phyloP scores from a whole-genome alignment of 2,329 filamentous ascomycete species.

The Lasiodiplodia sp. region DNA sequence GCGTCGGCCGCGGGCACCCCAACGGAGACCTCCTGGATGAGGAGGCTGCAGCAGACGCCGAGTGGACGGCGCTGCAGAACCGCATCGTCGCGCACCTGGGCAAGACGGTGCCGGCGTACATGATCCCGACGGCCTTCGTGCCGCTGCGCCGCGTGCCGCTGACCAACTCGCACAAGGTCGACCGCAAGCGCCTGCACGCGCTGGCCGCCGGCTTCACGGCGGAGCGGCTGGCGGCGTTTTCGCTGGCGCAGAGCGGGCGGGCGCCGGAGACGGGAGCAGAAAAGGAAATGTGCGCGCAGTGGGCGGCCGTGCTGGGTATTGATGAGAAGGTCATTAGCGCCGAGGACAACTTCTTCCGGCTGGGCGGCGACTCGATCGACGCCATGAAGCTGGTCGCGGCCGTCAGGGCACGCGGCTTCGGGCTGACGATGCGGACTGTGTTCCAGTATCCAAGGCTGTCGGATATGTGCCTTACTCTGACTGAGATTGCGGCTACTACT shows the following conservation, averaged over 20 bases:
- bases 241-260: neutral
- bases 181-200: slow-evolving; percentile 40
- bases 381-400: slow-evolving; percentile 3
- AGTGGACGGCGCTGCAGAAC: neutral
- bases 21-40: slow-evolving; percentile 50
- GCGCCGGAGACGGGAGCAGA: neutral
- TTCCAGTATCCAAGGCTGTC: neutral
- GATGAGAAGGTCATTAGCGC: slow-evolving; percentile 37
- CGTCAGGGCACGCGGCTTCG: neutral
- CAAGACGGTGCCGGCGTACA: neutral
- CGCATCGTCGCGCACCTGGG: neutral
- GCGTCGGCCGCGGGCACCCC: slow-evolving; percentile 45
- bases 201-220: slow-evolving; percentile 32
- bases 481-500: neutral
- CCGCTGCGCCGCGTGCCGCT: slow-evolving; percentile 38
- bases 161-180: slow-evolving; percentile 48
- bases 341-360: slow-evolving; percentile 50
- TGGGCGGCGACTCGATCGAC: slow-evolving; percentile 49
- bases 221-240: neutral
- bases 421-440: neutral
- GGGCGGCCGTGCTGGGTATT: slow-evolving; percentile 28
- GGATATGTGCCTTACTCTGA: neutral
- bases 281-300: neutral
- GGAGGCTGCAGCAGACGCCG: neutral
- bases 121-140: slow-evolving; percentile 2